These are phyloP conservation scores for Lagerstroemia speciosa DNA, from an alignment of 345 rosid species.

Conservation along the genomic window DNA sequence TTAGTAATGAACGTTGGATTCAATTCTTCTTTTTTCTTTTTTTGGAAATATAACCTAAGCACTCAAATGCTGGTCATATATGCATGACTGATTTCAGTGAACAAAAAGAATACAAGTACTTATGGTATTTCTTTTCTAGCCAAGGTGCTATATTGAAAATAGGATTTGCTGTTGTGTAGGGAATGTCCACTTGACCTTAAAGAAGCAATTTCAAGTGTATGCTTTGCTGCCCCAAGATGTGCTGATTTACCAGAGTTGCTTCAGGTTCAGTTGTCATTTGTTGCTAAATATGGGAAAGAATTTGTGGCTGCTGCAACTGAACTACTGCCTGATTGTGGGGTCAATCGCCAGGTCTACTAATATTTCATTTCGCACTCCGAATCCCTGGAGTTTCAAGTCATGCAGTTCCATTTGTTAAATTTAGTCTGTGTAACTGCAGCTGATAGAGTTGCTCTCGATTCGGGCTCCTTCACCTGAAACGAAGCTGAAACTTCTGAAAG, in stretches of 20 bases:
- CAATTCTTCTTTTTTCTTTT: neutral
- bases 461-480: conserved; percentile 74
- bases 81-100: neutral
- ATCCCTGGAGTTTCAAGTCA: neutral
- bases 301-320: conserved; percentile 88
- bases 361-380: conserved; percentile 5
- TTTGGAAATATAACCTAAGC: neutral
- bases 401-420: neutral
- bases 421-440: conserved; percentile 29
- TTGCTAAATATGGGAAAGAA: conserved; percentile 78
- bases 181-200: conserved; percentile 94
- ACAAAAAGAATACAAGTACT: neutral
- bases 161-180: conserved; percentile 32
- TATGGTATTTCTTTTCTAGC: neutral
- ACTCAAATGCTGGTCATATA: neutral
- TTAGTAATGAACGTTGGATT: neutral
- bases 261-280: conserved; percentile 84
- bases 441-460: conserved; percentile 77
- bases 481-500: conserved; percentile 82
- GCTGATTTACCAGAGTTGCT: conserved; percentile 83
- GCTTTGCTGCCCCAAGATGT: conserved; percentile 99
- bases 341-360: conserved; percentile 75
- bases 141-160: neutral
- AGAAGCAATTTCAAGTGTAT: conserved; percentile 86
- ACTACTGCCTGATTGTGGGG: conserved; percentile 93